Base-by-base conservation (phyloP, 164 flowering plant species). In the Tetrastigma voinierianum region DNA sequence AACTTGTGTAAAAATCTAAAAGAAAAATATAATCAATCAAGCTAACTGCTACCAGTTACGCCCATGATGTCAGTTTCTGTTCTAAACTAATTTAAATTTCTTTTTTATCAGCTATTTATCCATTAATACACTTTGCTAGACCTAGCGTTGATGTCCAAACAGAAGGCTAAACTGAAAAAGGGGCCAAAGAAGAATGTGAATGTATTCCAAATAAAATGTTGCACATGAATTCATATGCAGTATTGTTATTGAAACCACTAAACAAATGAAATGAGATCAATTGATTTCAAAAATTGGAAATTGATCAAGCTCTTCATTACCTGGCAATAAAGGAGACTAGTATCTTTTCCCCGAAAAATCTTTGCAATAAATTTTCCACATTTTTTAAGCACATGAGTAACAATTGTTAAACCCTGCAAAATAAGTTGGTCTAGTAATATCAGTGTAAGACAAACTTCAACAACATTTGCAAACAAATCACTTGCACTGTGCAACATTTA, bases 291-390 rank as follows among this genome's bases (percentile, higher is more conserved):
- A 46, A 52, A 57, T 21, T 7, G 46, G 57, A 20, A 21, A 55
- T 40, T 6, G 23, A 46, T 9, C 61, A 51, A 77, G 40, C 11
- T 62, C 9, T 20, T 57, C 43, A 23, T 52, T 71, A 94, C 98
- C 87, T 95, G 99, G 66, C 93, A 87, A 70, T 93, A 96, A 18
- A 96, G 88, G 53, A 96, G 96, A 77, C 98, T 95, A 49, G 99
- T 96, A 68, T 96, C 99, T 76, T 96, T 96, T 64, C 99, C 99
- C 43, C 98, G 84, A 60, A 96, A 96, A 72, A 96, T 90, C 74
- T 96, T 96, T 25, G 99, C 96, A 76, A 96, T 90, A 80, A 90
- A 96, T 70, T 84, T 93, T 10, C 99, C 99, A 65, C 99, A 98
- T 69, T 73, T 81, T 77, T 80, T 86, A 49, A 96, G 93, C 64